phyloP scores from a whole-genome alignment of 805 yeast species.

The Saturnispora hagleri region DNA sequence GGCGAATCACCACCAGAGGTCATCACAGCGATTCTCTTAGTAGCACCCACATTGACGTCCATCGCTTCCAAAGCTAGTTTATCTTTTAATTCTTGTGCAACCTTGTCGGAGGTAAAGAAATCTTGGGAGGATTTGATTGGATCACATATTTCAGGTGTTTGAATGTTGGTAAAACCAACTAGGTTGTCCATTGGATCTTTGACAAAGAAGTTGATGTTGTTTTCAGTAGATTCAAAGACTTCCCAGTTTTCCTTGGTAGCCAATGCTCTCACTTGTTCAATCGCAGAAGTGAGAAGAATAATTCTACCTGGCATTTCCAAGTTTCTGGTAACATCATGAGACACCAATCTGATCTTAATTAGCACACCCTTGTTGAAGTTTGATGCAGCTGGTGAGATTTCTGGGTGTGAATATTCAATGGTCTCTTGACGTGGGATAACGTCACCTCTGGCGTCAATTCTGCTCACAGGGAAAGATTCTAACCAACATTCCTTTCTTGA shows the following conservation, averaged over 20 bases:
- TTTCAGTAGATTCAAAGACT: conserved; percentile 11
- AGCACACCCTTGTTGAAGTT: conserved; percentile 33
- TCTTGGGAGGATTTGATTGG: conserved; percentile 6
- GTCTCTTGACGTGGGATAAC: conserved; percentile 32
- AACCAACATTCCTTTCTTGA: conserved; percentile 67
- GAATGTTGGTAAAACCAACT: conserved; percentile 44
- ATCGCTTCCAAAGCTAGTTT: background rate
- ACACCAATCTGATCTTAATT: conserved; percentile 37
- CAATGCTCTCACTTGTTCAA: conserved; percentile 21
- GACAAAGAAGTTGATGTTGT: conserved; percentile 27
- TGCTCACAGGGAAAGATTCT: conserved; percentile 48
- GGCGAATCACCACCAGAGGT: conserved; percentile 99
- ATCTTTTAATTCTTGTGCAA: background rate
- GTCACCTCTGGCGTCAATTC: conserved; percentile 14
- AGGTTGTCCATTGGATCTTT: conserved; percentile 60
- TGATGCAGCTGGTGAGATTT: conserved; percentile 6
- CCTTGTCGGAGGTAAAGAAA: conserved; percentile 9
- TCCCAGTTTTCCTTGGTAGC: conserved; percentile 15
- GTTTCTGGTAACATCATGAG: conserved; percentile 29
- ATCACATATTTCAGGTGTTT: conserved; percentile 12
- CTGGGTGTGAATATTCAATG: conserved; percentile 20
- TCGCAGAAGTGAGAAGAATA: conserved; percentile 34
- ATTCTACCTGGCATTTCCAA: conserved; percentile 29
- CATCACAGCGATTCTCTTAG: conserved; percentile 71
- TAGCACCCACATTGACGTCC: background rate